These are phyloP conservation scores for Acmispon strigosus DNA, from an alignment of 306 rosid species.

Conservation along the genomic window DNA sequence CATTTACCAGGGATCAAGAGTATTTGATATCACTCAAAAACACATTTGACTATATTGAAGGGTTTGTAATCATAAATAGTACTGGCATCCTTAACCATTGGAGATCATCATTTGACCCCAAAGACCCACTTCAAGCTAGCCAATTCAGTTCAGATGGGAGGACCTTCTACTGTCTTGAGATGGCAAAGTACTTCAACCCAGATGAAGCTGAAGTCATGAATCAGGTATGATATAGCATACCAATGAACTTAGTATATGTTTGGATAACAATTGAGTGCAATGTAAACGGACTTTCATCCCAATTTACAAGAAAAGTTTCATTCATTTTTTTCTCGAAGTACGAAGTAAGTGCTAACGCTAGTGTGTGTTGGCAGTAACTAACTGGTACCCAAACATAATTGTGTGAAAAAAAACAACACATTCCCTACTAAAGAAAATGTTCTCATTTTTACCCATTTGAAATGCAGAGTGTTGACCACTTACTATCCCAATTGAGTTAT, in stretches of 20 bases:
- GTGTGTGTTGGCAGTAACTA: no score
- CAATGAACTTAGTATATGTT: neutral
- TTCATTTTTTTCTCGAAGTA: no score
- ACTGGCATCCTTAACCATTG: slow-evolving; percentile 76
- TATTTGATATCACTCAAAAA: slow-evolving; percentile 56
- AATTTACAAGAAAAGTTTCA: no score
- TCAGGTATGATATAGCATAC: slow-evolving; percentile 39
- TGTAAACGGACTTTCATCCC: no score
- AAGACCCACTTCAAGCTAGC: slow-evolving; percentile 62
- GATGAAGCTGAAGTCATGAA: slow-evolving; percentile 41
- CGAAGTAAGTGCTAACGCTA: no score
- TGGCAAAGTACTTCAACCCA: slow-evolving; percentile 76
- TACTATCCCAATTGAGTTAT: slow-evolving; percentile 52
- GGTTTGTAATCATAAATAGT: slow-evolving; percentile 72
- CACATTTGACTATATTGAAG: slow-evolving; percentile 84
- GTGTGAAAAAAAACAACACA: neutral
- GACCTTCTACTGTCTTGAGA: slow-evolving; percentile 78
- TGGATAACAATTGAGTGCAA: neutral
- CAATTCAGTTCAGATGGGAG: slow-evolving; percentile 69
- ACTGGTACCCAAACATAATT: no score
- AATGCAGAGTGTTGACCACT: slow-evolving; percentile 61
- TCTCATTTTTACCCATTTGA: neutral
- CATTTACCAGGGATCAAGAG: slow-evolving; percentile 79
- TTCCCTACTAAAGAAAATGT: neutral
- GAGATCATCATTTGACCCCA: slow-evolving; percentile 83